Base-by-base conservation (phyloP, 2,329 filamentous ascomycete genomes). In the Zarea fungicola region DNA sequence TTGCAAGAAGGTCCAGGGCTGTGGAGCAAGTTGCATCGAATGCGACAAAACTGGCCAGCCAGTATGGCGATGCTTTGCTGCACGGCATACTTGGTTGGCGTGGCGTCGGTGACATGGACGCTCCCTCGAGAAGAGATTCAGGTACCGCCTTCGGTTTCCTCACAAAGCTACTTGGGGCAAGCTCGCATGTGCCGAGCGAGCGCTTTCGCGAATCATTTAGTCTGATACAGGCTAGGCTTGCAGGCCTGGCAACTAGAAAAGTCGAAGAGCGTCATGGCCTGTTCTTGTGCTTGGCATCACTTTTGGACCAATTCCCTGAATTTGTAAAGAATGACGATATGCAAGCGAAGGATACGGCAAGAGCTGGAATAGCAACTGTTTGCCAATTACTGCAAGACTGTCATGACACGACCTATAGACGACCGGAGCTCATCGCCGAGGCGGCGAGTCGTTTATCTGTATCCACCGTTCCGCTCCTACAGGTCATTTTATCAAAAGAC, bases 1-100 rank as follows among this genome's bases (percentile, higher is more conserved):
- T 99, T 18, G 92, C 93, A 3, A 77, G 95, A n/a, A 80, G 92
- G 21, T 85, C 87, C 14, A 80, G 88, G 55, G 92, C 91, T 4
- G 84, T 96, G 58, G 77, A 83, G 34, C 81, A 91, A 40, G 89
- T 97, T 10, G 83, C 88, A 0, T 70, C 81, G 11, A 76, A 77
- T 31, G 85, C 86, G 1, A 81, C 87, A 0, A 71, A 69, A n/a
- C 69, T 97, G 5, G 80, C 83, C 25, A 58, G 71, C 1, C 89
- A 87, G 54, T 84, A 84, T 51, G 88, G 88, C 63, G 73, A 77
- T 40, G 83, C 86, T 1, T 68, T 96, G 3, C 68, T 89, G 8
- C 77, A 84, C 29, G 84, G 78, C 0, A 71, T 96, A 6, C 70
- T 95, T 11, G 83, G 81, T 18, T 99, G 93, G 93, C 80, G 92